A percentile compares a stretch with the other conserved stretches of the same genome.
Conservation (phyloP, 2,329 filamentous ascomycete genomes). For the Catunica adiposa region DNA sequence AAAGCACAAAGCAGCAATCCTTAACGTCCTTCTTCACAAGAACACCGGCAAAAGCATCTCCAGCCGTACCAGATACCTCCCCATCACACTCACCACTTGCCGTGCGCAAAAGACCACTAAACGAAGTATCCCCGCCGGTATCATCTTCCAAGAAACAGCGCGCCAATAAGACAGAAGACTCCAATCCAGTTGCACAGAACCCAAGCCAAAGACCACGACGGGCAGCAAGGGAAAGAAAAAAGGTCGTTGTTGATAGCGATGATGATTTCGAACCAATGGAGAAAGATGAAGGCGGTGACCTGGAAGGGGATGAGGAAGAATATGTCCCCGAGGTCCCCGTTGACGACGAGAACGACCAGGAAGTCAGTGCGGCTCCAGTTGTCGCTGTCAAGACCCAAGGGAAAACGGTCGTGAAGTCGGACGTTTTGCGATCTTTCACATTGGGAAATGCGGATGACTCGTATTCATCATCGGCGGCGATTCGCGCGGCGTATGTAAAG, state of each 20-base stretch:
- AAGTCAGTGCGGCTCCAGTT: not conserved
- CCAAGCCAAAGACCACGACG: conserved; percentile 2
- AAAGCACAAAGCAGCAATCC: conserved; percentile 54
- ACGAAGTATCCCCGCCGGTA: conserved; percentile 8
- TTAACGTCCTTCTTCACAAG: conserved; percentile 75
- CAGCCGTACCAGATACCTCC: conserved; percentile 17
- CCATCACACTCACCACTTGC: conserved; percentile 18
- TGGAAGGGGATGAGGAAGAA: conserved; percentile 31
- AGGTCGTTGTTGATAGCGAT: not conserved
- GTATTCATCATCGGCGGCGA: not conserved
- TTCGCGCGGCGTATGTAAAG: not conserved
- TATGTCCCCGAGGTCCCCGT: conserved; percentile 22
- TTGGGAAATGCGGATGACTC: not conserved
- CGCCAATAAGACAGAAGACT: not conserved
- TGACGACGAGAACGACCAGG: not conserved
- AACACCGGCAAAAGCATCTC: conserved; percentile 25
- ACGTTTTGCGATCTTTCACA: not conserved
- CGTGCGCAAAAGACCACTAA: conserved; percentile 16
- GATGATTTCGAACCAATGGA: conserved; percentile 5
- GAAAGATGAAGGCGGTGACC: conserved; percentile 36
- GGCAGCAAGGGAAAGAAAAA: not conserved
- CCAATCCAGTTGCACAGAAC: conserved; percentile 2
- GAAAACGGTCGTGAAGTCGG: too few relatives aligned
- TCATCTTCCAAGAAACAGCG: not conserved
- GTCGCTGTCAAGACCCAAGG: not conserved